These are phyloP conservation scores for Suillus alpinus DNA, from an alignment of 768 basidiomycete species.

Conservation along the genomic window DNA sequence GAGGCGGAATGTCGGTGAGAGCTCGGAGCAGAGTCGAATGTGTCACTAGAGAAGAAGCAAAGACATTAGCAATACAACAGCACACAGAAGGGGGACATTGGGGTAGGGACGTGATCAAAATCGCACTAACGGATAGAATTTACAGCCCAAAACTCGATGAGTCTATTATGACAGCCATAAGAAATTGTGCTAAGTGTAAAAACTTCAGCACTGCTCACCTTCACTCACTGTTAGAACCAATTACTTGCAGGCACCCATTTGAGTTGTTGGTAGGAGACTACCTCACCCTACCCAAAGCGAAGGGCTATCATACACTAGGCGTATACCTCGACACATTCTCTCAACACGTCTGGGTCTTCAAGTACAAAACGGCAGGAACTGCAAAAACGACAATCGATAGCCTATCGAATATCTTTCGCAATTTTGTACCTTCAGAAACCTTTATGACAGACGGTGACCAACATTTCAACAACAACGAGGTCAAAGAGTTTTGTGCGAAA, in stretches of 20 bases:
- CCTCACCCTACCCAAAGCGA: conserved; percentile 16
- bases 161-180: conserved; percentile 14
- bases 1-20: conserved; percentile 3
- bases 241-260: conserved; percentile 18
- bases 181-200: conserved; percentile 6
- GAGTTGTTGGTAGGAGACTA: conserved; percentile 23
- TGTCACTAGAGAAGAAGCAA: conserved; percentile 7
- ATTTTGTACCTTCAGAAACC: too few species aligned
- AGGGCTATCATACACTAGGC: too few species aligned
- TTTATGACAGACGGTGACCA: too few species aligned
- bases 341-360: too few species aligned
- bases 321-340: too few species aligned
- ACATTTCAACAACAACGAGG: too few species aligned
- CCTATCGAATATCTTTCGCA: too few species aligned
- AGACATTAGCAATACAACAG: not conserved
- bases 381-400: too few species aligned
- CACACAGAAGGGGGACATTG: conserved; percentile 27
- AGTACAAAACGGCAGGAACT: too few species aligned
- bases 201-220: conserved; percentile 17
- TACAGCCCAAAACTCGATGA: conserved; percentile 25
- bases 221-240: conserved; percentile 18
- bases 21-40: conserved; percentile 5
- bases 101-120: conserved; percentile 32
- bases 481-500: too few species aligned
- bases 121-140: conserved; percentile 20